A percentile compares a stretch with the other conserved stretches of the same genome.
phyloP scores from a whole-genome alignment of 2,329 filamentous ascomycete species.

The Aspergillus niger region DNA sequence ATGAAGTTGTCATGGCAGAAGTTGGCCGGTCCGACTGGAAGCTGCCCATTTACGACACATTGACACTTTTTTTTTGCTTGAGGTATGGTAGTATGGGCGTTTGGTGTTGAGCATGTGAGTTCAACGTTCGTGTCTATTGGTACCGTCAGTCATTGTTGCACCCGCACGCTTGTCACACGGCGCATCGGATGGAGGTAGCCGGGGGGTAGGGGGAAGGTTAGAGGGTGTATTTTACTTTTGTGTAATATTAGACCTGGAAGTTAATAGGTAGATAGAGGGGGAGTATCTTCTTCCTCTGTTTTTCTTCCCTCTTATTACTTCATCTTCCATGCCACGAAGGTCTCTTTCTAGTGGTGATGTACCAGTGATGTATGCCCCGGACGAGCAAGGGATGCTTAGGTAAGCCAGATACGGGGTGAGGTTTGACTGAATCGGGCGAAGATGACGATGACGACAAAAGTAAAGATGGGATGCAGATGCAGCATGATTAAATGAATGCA shows the following conservation, averaged over 20 bases:
- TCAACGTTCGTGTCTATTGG: background rate
- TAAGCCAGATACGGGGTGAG: background rate
- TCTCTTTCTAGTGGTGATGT: too few relatives aligned
- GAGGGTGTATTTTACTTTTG: background rate
- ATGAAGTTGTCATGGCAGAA: constrained; percentile 5
- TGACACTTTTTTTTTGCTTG: background rate
- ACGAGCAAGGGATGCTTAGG: too few relatives aligned
- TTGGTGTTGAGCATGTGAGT: constrained; percentile 9
- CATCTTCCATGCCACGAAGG: too few relatives aligned
- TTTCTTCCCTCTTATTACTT: background rate
- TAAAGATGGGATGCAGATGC: too few relatives aligned
- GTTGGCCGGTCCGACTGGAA: constrained; percentile 18
- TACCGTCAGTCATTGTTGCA: background rate
- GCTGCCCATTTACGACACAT: constrained; percentile 8
- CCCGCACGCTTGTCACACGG: background rate
- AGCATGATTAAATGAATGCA: too few relatives aligned
- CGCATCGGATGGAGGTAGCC: background rate
- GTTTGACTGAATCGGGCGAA: too few relatives aligned
- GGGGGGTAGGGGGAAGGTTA: background rate
- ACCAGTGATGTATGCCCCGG: too few relatives aligned
- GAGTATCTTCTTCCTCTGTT: too few relatives aligned
- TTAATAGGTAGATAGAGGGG: background rate
- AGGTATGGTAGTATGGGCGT: constrained; percentile 3
- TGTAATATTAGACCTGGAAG: background rate
- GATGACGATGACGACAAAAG: too few relatives aligned